phyloP scores from a whole-genome alignment of 2,329 filamentous ascomycete genomes.

The Chaetomium sp. region DNA sequence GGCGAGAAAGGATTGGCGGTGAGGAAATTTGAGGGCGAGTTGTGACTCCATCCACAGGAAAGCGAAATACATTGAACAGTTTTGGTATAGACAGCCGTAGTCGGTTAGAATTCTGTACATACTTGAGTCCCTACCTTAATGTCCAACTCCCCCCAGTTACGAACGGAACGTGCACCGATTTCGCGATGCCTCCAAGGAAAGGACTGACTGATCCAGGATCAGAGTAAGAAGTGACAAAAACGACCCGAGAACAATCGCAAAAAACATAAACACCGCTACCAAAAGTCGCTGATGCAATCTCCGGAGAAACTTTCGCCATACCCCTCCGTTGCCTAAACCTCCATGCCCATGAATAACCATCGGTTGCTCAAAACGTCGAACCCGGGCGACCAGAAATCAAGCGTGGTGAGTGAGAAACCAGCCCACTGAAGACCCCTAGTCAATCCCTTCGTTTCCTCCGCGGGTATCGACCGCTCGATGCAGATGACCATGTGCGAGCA shows the following conservation, averaged over 20 bases:
- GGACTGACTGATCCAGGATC: neutral
- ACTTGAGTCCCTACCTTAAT: too few relatives aligned
- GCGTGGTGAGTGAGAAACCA: constrained; percentile 79
- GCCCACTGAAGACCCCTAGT: constrained; percentile 90
- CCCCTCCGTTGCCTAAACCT: constrained; percentile 57
- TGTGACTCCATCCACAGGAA: constrained; percentile 31
- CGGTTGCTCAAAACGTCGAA: constrained; percentile 69
- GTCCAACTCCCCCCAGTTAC: neutral
- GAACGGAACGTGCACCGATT: neutral
- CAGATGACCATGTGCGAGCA: constrained; percentile 80
- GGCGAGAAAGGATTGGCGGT: constrained; percentile 71
- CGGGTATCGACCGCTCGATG: constrained; percentile 70
- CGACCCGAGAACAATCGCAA: neutral
- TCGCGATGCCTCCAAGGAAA: neutral
- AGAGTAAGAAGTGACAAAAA: neutral
- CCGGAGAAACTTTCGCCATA: neutral
- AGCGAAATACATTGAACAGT: neutral
- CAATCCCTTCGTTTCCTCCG: constrained; percentile 65
- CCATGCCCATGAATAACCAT: constrained; percentile 90
- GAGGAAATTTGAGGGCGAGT: constrained; percentile 70
- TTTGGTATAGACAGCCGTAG: neutral
- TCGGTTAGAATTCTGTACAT: neutral
- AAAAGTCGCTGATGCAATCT: constrained; percentile 6
- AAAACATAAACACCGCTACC: neutral
- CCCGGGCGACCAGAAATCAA: constrained; percentile 72